Conservation (phyloP, 2,329 filamentous ascomycete genomes). For the Microcyclospora tardicrescens region DNA sequence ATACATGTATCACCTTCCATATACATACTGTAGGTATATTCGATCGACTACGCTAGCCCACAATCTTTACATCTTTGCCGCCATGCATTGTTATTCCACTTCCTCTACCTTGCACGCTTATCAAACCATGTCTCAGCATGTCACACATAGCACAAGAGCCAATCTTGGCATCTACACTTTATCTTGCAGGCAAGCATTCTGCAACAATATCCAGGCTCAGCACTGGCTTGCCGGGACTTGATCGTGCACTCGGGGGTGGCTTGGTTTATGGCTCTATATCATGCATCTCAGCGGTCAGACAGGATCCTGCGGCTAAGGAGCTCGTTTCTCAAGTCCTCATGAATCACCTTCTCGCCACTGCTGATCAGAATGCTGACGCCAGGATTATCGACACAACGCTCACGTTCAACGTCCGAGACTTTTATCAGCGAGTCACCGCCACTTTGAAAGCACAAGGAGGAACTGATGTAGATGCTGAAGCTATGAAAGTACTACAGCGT, state of each 20-base stretch:
- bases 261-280: slow-evolving; percentile 24
- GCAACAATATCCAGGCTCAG: slow-evolving; percentile 5
- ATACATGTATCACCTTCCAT: too few relatives aligned
- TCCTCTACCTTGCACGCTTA: background rate
- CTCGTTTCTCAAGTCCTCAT: slow-evolving; percentile 19
- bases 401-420: slow-evolving; percentile 30
- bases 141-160: slow-evolving; percentile 6
- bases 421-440: slow-evolving; percentile 19
- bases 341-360: slow-evolving; percentile 24
- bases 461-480: slow-evolving; percentile 16
- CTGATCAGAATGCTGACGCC: slow-evolving; percentile 14
- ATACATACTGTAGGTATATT: too few relatives aligned
- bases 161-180: slow-evolving; percentile 12
- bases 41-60: too few relatives aligned
- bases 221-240: slow-evolving; percentile 20
- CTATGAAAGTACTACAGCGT: slow-evolving; percentile 27
- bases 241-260: slow-evolving; percentile 26
- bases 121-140: background rate
- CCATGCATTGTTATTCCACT: too few relatives aligned
- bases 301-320: slow-evolving; percentile 5
- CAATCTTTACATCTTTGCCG: too few relatives aligned
- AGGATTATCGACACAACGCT: slow-evolving; percentile 36
- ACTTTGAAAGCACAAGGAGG: slow-evolving; percentile 3
- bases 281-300: slow-evolving; percentile 21
- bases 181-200: slow-evolving; percentile 1